These are phyloP conservation scores for Pseudogymnoascus sp. DNA, from an alignment of 2,329 filamentous ascomycete species.

Conservation along the genomic window DNA sequence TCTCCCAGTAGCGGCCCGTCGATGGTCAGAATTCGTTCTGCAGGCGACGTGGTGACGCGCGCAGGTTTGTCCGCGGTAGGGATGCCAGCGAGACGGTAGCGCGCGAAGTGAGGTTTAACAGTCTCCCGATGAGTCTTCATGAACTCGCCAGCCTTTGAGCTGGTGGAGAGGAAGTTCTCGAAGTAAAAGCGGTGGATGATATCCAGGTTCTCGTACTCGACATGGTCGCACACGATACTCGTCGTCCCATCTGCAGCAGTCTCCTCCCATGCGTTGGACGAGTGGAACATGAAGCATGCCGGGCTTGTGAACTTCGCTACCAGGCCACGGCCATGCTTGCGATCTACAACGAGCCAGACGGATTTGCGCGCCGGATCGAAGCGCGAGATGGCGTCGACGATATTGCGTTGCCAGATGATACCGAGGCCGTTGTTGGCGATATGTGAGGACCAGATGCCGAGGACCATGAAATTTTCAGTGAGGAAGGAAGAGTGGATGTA, in stretches of 20 bases:
- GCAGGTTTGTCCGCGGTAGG: conserved; percentile 15
- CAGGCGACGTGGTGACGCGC: conserved; percentile 12
- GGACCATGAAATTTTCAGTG: conserved; percentile 59
- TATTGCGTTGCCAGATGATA: conserved; percentile 56
- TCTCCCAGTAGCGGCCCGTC: conserved; percentile 50
- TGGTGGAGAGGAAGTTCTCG: conserved; percentile 54
- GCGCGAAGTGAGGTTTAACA: conserved; percentile 29
- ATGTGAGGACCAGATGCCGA: conserved; percentile 65
- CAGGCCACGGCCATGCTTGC: conserved; percentile 51
- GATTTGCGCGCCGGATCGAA: conserved; percentile 51
- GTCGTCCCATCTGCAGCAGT: conserved; percentile 31
- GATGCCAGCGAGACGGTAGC: conserved; percentile 17
- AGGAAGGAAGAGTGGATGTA: conserved; percentile 83
- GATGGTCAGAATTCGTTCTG: conserved; percentile 37
- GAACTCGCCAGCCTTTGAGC: conserved; percentile 38
- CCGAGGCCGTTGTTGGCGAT: conserved; percentile 49
- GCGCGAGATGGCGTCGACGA: conserved; percentile 58
- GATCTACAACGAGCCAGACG: conserved; percentile 69
- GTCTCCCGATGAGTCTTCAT: conserved; percentile 40
- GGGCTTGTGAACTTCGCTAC: conserved; percentile 60
- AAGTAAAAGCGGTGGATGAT: conserved; percentile 63
- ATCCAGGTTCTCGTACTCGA: conserved; percentile 56
- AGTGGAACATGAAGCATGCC: conserved; percentile 72
- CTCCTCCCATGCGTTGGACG: conserved; percentile 69
- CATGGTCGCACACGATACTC: conserved; percentile 57